A percentile compares a stretch with the other conserved stretches of the same genome.
phyloP scores from a whole-genome alignment of 352 stramenopile genomes.

The Elongisporangium anandrum region DNA sequence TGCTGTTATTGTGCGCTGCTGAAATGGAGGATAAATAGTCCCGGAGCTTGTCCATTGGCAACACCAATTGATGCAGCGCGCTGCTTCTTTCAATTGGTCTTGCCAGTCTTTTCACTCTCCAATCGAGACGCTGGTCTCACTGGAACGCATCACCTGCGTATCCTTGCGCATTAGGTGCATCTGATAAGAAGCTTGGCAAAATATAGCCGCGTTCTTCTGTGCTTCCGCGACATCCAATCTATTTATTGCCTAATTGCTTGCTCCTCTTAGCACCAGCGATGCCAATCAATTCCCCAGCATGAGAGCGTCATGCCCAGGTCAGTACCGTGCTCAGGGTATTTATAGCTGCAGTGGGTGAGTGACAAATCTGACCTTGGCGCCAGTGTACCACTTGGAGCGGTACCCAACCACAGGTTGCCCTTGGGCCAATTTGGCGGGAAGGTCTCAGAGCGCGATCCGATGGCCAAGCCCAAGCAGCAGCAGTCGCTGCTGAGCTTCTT shows the following conservation, averaged over 20 bases:
- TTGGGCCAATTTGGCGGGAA: background rate
- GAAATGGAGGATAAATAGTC: background rate
- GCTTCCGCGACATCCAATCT: background rate
- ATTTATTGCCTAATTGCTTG: background rate
- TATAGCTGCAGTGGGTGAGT: background rate
- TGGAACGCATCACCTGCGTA: background rate
- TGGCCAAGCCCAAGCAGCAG: slow-evolving; percentile 52
- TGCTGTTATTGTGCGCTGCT: slow-evolving; percentile 9
- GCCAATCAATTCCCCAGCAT: too few relatives aligned
- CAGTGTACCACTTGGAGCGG: background rate
- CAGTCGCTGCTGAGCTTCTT: slow-evolving; percentile 86
- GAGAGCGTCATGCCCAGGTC: background rate
- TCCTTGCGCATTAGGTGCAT: background rate
- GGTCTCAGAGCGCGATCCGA: slow-evolving; percentile 5
- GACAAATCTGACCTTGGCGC: too few relatives aligned
- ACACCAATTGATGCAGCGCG: background rate
- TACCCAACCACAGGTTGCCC: background rate
- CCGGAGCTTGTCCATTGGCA: background rate
- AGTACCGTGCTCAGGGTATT: background rate
- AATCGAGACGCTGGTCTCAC: too few relatives aligned
- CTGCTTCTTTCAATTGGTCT: background rate
- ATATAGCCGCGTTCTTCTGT: background rate
- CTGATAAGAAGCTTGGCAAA: background rate
- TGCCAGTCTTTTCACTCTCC: background rate
- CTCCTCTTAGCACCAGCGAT: background rate